phyloP scores from a whole-genome alignment of 2,329 filamentous ascomycete species.

The Ophiostoma pallidulum region DNA sequence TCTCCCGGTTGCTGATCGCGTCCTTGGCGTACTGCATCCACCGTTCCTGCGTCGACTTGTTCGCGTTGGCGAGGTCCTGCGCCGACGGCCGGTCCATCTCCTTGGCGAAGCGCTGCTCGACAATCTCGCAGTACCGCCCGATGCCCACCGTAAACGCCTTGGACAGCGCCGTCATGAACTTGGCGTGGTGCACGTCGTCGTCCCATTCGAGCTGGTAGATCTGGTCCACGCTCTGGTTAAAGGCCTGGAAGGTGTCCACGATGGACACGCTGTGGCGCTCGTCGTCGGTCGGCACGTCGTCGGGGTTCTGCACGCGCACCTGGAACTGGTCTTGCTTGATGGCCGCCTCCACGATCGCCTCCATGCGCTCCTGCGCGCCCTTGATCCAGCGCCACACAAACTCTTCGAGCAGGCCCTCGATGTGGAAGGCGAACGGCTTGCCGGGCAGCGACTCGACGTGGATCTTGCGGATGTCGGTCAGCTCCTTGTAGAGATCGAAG shows the following conservation, averaged over 20 bases:
- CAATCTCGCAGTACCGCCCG: constrained; percentile 79
- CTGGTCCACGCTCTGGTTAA: constrained; percentile 85
- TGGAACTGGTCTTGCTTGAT: constrained; percentile 84
- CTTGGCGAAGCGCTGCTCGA: constrained; percentile 74
- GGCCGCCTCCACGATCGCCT: constrained; percentile 78
- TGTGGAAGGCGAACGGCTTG: constrained; percentile 71
- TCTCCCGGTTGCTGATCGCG: constrained; percentile 83
- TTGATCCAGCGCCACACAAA: constrained; percentile 97
- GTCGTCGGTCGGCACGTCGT: constrained; percentile 60
- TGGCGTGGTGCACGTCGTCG: constrained; percentile 85
- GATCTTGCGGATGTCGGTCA: constrained; percentile 75
- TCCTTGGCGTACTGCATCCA: constrained; percentile 92
- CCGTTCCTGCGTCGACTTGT: constrained; percentile 79
- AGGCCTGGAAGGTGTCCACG: constrained; percentile 86
- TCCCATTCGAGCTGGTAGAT: constrained; percentile 83
- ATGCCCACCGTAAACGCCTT: constrained; percentile 78
- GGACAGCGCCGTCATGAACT: constrained; percentile 90
- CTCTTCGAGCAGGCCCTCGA: constrained; percentile 75
- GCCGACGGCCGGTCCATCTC: constrained; percentile 92
- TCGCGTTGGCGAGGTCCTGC: constrained; percentile 70
- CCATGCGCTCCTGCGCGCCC: constrained; percentile 67
- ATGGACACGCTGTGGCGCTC: constrained; percentile 88
- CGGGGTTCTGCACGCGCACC: constrained; percentile 43
- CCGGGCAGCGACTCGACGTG: constrained; percentile 66
- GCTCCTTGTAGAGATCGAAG: constrained; percentile 83